A percentile compares a stretch with the other conserved stretches of the same genome.
These are phyloP conservation scores for Phialemonium atrogriseum DNA, from an alignment of 2,329 filamentous ascomycete genomes.

Conservation along the genomic window DNA sequence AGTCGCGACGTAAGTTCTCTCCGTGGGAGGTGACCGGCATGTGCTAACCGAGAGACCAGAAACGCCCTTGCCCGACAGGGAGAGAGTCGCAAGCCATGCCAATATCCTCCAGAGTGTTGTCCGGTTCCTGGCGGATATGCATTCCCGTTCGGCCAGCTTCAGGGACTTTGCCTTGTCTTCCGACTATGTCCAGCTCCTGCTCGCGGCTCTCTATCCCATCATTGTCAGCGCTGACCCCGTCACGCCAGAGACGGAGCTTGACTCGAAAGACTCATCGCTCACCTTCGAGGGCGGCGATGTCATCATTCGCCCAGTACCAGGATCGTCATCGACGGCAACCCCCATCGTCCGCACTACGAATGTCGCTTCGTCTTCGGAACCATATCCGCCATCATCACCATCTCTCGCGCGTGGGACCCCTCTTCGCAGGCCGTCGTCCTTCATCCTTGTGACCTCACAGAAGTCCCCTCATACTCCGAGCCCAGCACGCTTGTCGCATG, in stretches of 20 bases:
- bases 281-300: conserved; percentile 83
- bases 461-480: conserved; percentile 49
- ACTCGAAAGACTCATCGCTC: conserved; percentile 70
- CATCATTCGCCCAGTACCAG: conserved; percentile 64
- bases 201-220: conserved; percentile 77
- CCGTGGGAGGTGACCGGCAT: too few species aligned
- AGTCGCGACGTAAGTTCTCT: conserved; percentile 43
- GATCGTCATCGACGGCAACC: conserved; percentile 45
- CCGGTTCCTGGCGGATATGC: conserved; percentile 70
- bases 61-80: conserved; percentile 32
- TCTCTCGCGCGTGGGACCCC: conserved; percentile 44
- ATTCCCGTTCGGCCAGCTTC: conserved; percentile 68
- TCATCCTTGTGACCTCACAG: conserved; percentile 75
- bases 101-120: conserved; percentile 67
- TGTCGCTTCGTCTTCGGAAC: conserved; percentile 40
- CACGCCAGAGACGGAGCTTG: conserved; percentile 76
- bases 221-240: conserved; percentile 81
- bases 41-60: conserved; percentile 21
- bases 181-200: conserved; percentile 71
- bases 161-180: conserved; percentile 74
- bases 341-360: conserved; percentile 69
- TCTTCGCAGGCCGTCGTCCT: conserved; percentile 77
- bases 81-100: conserved; percentile 48
- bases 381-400: conserved; percentile 32
- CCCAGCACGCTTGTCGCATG: conserved; percentile 53